Conservation (phyloP, 2,329 filamentous ascomycete genomes). For the Scorias spongiosa region DNA sequence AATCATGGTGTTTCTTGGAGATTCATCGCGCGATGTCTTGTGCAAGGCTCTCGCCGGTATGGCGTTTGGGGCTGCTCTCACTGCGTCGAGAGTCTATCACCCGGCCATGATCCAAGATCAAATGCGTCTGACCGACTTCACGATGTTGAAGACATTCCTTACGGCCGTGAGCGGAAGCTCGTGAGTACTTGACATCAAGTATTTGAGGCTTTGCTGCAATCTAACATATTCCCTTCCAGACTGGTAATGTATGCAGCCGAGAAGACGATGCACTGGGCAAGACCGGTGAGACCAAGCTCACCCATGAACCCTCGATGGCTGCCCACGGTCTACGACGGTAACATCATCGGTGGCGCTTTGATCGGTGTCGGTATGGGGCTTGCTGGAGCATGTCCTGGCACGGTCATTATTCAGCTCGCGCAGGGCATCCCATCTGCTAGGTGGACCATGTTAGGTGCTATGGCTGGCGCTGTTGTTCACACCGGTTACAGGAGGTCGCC, state of each 20-base stretch:
- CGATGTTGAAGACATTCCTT: constrained; percentile 52
- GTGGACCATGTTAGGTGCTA: constrained; percentile 27
- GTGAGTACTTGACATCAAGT: constrained; percentile 27
- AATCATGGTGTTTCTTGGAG: not conserved
- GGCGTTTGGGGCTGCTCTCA: constrained; percentile 44
- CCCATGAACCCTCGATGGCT: constrained; percentile 34
- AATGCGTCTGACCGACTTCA: constrained; percentile 45
- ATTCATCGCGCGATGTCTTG: not conserved
- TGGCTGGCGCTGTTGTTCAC: constrained; percentile 36
- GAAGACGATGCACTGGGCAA: not conserved
- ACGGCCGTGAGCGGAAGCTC: constrained; percentile 46
- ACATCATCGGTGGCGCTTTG: constrained; percentile 46
- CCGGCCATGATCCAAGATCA: constrained; percentile 46
- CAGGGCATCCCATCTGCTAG: constrained; percentile 33
- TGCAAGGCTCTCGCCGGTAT: not conserved
- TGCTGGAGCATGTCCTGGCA: constrained; percentile 50
- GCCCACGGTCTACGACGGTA: constrained; percentile 40
- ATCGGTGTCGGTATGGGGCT: constrained; percentile 53
- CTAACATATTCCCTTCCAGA: constrained; percentile 16
- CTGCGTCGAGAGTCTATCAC: constrained; percentile 40
- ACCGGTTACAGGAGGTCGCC: not conserved
- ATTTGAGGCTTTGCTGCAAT: not conserved
- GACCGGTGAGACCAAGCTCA: constrained; percentile 34
- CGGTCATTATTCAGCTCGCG: constrained; percentile 45
- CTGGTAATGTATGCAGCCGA: constrained; percentile 22